phyloP scores from a whole-genome alignment of 495 filamentous ascomycete species.

The Annulohypoxylon nitens region DNA sequence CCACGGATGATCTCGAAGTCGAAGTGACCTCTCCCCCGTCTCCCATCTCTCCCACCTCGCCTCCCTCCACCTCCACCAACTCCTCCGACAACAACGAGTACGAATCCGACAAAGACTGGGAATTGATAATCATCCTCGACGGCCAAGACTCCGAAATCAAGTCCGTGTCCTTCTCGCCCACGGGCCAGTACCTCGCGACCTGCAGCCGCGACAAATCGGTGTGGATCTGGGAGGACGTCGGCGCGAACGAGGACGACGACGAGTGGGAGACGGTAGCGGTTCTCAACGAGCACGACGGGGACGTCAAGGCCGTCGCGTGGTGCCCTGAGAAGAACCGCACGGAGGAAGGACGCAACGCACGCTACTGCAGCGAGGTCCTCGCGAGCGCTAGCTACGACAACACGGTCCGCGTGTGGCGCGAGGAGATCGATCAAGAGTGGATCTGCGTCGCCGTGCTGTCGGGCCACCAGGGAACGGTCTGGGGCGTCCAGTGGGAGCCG shows the following conservation, averaged over 20 bases:
- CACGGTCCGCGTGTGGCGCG: conserved; percentile 86
- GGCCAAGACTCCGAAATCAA: conserved; percentile 97
- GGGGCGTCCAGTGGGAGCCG: conserved; percentile 86
- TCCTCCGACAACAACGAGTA: neutral
- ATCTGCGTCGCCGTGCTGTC: conserved; percentile 84
- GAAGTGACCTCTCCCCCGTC: conserved; percentile 21
- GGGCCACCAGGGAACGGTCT: conserved; percentile 86
- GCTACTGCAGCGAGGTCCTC: conserved; percentile 71
- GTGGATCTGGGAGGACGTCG: conserved; percentile 99
- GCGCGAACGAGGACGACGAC: conserved; percentile 76
- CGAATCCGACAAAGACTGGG: conserved; percentile 78
- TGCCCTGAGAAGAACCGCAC: conserved; percentile 70
- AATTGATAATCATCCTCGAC: conserved; percentile 86
- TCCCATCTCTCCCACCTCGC: no score
- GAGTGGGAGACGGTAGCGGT: conserved; percentile 97
- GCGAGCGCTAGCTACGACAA: conserved; percentile 93
- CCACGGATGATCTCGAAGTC: conserved; percentile 42
- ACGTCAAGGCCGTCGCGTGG: conserved; percentile 95
- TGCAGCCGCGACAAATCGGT: conserved; percentile 93
- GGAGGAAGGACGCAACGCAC: conserved; percentile 56
- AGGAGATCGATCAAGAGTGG: conserved; percentile 92
- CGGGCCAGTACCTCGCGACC: conserved; percentile 85
- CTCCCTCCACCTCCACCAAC: neutral
- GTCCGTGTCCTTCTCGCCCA: conserved; percentile 81
- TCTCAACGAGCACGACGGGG: conserved; percentile 90